These are phyloP conservation scores for Neurospora sp. DNA, from an alignment of 495 filamentous ascomycete species.

Conservation along the genomic window DNA sequence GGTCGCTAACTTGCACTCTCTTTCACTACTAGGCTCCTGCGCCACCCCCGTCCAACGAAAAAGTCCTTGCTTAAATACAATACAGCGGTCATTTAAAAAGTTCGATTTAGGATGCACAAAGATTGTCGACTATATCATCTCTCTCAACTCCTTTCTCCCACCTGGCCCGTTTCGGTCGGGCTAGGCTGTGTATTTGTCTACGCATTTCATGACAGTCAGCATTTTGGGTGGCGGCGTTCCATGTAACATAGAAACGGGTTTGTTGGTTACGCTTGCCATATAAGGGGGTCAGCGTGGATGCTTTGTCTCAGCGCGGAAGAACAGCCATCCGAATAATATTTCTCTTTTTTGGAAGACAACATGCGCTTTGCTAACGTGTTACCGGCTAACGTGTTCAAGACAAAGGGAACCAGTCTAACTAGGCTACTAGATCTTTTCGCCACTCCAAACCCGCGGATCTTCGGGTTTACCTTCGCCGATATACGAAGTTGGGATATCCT, in stretches of 20 bases:
- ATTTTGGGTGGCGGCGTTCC: conserved; percentile 25
- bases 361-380: neutral
- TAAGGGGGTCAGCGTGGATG: conserved; percentile 7
- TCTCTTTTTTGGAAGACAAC: conserved; percentile 4
- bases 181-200: conserved; percentile 23
- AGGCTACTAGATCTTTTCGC: conserved; percentile 7
- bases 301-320: conserved; percentile 7
- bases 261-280: conserved; percentile 18
- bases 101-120: conserved; percentile 2
- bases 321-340: conserved; percentile 22
- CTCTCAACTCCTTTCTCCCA: conserved; percentile 32
- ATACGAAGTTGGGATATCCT: conserved; percentile 11
- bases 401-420: neutral
- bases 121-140: conserved; percentile 9
- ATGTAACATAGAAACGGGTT: conserved; percentile 29
- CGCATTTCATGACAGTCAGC: conserved; percentile 27
- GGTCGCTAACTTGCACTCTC: neutral
- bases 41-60: conserved; percentile 27
- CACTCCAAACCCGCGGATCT: neutral
- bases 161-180: conserved; percentile 7
- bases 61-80: conserved; percentile 26
- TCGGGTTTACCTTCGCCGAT: conserved; percentile 8
- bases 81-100: neutral
- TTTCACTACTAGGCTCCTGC: conserved; percentile 20
- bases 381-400: neutral